Evolutionary conservation across 345 rosid genomes (phyloP).

Genomic region (Gossypium mustelinum): DNA sequence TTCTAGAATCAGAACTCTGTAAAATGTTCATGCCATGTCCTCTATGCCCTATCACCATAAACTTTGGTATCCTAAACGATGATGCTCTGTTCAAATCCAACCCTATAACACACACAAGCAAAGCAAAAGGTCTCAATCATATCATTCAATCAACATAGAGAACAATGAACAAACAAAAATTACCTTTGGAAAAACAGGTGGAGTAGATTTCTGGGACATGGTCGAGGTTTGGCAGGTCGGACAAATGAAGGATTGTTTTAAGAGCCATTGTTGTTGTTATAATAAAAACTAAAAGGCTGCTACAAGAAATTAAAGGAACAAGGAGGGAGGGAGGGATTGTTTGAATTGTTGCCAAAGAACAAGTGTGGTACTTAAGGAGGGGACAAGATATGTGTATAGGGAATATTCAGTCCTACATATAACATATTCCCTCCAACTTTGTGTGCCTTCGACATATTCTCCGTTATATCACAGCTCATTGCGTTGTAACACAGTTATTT

Average conservation of each 20-base stretch:
- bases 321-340: neutral
- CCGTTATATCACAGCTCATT: neutral
- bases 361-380: conserved; percentile 8
- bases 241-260: conserved; percentile 61
- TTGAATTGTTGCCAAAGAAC: neutral
- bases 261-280: conserved; percentile 47
- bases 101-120: conserved; percentile 28
- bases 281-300: neutral
- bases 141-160: neutral
- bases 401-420: neutral
- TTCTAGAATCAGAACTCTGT: conserved; percentile 59
- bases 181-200: conserved; percentile 38
- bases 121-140: neutral
- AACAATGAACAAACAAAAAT: neutral
- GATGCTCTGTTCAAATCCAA: conserved; percentile 15
- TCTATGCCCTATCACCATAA: conserved; percentile 77
- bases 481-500: neutral
- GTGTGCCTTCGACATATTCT: conserved; percentile 5
- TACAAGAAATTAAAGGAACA: too few relatives aligned
- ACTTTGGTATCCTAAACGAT: conserved; percentile 48
- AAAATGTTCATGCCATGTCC: conserved; percentile 83
- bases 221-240: conserved; percentile 74
- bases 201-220: conserved; percentile 48
- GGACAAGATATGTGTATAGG: neutral
- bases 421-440: conserved; percentile 12